Conservation (phyloP, 2,329 filamentous ascomycete species). For the Magnaporthiopsis rhizophila region DNA sequence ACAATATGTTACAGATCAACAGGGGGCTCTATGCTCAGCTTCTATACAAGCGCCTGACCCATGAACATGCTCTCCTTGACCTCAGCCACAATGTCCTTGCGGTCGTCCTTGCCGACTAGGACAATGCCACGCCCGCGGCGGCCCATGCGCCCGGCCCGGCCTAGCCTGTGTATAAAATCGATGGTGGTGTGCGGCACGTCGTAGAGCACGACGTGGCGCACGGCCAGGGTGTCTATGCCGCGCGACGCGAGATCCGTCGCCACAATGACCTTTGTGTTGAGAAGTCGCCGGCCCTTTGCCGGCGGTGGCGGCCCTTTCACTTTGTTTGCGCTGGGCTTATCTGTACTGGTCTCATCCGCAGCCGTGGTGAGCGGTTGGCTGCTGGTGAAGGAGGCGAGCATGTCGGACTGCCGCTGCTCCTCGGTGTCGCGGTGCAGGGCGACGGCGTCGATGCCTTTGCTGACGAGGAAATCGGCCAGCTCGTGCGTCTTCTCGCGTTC, state of each 20-base stretch:
- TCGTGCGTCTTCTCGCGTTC: slow-evolving; percentile 49
- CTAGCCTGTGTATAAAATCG: slow-evolving; percentile 94
- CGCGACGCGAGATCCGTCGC: slow-evolving; percentile 88
- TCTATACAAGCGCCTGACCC: slow-evolving; percentile 66
- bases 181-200: slow-evolving; percentile 98
- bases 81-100: slow-evolving; percentile 84
- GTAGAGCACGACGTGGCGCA: slow-evolving; percentile 86
- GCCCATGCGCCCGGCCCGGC: slow-evolving; percentile 87
- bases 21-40: neutral
- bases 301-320: slow-evolving; percentile 19
- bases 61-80: slow-evolving; percentile 85
- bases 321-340: slow-evolving; percentile 7
- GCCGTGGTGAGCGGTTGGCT: slow-evolving; percentile 27
- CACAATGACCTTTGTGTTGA: slow-evolving; percentile 83
- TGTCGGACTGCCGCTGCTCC: slow-evolving; percentile 68
- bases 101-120: slow-evolving; percentile 79
- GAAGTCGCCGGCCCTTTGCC: slow-evolving; percentile 42
- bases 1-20: neutral
- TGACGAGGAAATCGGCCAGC: slow-evolving; percentile 67
- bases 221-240: slow-evolving; percentile 88
- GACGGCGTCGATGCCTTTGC: slow-evolving; percentile 82
- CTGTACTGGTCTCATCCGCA: neutral
- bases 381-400: slow-evolving; percentile 66
- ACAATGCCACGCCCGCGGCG: slow-evolving; percentile 83
- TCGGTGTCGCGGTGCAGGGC: slow-evolving; percentile 79